Percentiles rank a stretch among this genome's conserved stretches.
phyloP scores from a whole-genome alignment of 1,284 basidiomycete genomes.

The Lignosus rhinocerotis region DNA sequence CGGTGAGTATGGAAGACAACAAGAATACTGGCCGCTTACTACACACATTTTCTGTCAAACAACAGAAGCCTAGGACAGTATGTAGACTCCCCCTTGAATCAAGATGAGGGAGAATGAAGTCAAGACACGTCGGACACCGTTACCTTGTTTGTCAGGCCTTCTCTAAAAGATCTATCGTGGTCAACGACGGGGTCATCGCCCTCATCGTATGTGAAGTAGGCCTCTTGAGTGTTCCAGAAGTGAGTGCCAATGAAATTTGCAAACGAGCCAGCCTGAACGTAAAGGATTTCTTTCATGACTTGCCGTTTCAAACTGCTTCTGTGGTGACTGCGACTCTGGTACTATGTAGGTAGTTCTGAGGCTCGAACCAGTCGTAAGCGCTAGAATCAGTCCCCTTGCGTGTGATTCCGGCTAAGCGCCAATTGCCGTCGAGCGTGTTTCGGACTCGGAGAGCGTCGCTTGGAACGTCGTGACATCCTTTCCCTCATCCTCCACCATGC shows the following conservation, averaged over 20 bases:
- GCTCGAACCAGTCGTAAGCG: too few relatives aligned
- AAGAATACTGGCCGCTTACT: neutral
- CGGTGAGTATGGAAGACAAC: neutral
- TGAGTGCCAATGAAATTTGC: conserved; percentile 74
- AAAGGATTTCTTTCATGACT: conserved; percentile 73
- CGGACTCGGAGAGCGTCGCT: neutral
- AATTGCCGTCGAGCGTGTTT: neutral
- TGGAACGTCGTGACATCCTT: neutral
- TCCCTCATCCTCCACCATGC: conserved; percentile 12
- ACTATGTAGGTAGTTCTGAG: too few relatives aligned
- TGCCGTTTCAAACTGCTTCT: neutral
- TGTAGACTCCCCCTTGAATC: conserved; percentile 51
- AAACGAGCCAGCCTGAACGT: conserved; percentile 68
- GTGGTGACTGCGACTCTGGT: neutral
- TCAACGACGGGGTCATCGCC: conserved; percentile 45
- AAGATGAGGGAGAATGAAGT: neutral
- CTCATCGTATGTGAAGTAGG: conserved; percentile 58
- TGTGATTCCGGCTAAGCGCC: conserved; percentile 15
- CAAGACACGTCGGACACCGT: neutral
- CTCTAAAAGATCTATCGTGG: conserved; percentile 64
- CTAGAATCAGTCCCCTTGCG: neutral
- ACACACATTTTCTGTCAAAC: conserved; percentile 66
- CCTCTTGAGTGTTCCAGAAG: conserved; percentile 80
- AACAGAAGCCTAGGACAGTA: conserved; percentile 63
- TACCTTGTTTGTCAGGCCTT: conserved; percentile 50